Base-by-base conservation (phyloP, 2,329 filamentous ascomycete species). In the Colletotrichum caudatum region DNA sequence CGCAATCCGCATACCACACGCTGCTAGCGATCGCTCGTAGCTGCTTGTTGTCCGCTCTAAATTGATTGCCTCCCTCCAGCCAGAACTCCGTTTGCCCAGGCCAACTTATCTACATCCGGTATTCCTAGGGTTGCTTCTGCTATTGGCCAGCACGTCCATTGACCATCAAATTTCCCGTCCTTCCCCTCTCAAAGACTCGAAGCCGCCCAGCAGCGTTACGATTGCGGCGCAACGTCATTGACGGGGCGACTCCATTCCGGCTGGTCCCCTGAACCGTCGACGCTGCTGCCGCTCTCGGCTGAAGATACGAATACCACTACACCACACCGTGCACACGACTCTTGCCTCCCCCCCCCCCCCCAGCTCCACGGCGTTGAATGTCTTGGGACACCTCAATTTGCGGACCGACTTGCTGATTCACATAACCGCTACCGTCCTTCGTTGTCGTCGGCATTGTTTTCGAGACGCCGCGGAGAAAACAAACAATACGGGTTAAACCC, bases 171-270 rank as follows among this genome's bases (percentile, higher is more conserved):
- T 68, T 39, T 59, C 53, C 53, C 59, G 50, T 20, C 50, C 26
- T 33, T 14, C 50, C 61, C 61, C 37, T 46, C 61, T 33, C 23
- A 18, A 60, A 46, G 59, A 16, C 39, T 35, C 41, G 11, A 29
- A 29, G 18, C 44, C 26, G 33, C 29, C 14, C 51, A 29, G 61
- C 57, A 67, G 39, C 46, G 23, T 57, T 20, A 44, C 35, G 35
- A 56, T 53, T 69, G 61, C 64, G 29, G 58, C 64, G 44, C 59
- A 71, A 71, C 69, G 69, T 71, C 69, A 71, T 71, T 69, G 37
- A 71, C 69, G 69, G 69, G 65, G 69, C 66, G 65, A 71, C 65
- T 71, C 54, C 69, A 71, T 71, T 69, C 69, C 69, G 44, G 44
- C 44, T 3, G 64, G 46, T 71, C 39, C 59, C 69, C 65, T 64